Conservation (phyloP, 1,284 basidiomycete species). For the Thecaphora thlaspeos region DNA sequence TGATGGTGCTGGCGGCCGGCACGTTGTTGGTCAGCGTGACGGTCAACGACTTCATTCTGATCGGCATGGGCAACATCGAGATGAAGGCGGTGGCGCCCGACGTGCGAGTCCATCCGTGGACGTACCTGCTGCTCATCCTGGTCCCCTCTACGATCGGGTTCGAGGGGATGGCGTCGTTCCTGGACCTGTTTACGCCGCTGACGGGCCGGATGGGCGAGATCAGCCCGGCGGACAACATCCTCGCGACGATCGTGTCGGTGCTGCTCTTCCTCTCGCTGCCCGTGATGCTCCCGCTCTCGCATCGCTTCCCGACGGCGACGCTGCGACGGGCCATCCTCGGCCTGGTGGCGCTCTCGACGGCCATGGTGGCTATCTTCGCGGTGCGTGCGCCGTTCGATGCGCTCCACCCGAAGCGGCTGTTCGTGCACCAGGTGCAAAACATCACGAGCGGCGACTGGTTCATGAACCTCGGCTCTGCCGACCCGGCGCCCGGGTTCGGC, state of each 20-base stretch:
- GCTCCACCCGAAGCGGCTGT: slow-evolving; percentile 84
- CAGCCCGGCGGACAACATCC: slow-evolving; percentile 75
- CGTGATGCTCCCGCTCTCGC: slow-evolving; percentile 66
- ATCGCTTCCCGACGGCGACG: slow-evolving; percentile 65
- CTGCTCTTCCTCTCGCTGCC: slow-evolving; percentile 65
- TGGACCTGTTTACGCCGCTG: slow-evolving; percentile 87
- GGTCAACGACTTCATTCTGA: slow-evolving; percentile 49
- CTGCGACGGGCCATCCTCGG: slow-evolving; percentile 61
- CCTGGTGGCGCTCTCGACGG: slow-evolving; percentile 61
- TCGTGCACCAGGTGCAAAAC: slow-evolving; percentile 83
- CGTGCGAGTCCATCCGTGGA: slow-evolving; percentile 38
- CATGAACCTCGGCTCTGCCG: slow-evolving; percentile 79
- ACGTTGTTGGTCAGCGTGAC: slow-evolving; percentile 59
- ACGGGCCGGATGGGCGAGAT: slow-evolving; percentile 63
- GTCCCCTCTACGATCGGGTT: slow-evolving; percentile 70
- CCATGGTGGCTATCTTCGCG: slow-evolving; percentile 67
- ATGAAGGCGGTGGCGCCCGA: slow-evolving; percentile 35
- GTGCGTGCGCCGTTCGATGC: slow-evolving; percentile 71
- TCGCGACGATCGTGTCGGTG: slow-evolving; percentile 68
- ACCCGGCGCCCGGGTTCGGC: slow-evolving; percentile 75
- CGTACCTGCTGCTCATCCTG: slow-evolving; percentile 48
- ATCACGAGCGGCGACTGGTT: slow-evolving; percentile 69
- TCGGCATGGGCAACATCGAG: slow-evolving; percentile 43
- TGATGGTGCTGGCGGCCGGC: slow-evolving; percentile 66
- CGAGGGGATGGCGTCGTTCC: slow-evolving; percentile 69